Base-by-base conservation (phyloP, 805 yeast genomes). In the Yamadazyma philogaea region DNA sequence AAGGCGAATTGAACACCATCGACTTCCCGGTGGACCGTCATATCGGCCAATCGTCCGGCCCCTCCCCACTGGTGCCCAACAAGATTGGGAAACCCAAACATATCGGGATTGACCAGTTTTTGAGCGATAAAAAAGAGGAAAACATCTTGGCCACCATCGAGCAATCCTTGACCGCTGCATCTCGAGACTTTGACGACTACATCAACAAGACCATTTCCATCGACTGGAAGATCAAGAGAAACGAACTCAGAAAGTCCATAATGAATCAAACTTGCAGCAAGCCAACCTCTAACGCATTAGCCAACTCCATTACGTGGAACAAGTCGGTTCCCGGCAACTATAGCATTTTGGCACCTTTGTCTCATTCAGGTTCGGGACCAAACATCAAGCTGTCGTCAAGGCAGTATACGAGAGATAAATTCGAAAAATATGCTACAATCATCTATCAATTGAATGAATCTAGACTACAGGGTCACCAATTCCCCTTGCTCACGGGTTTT, bases 181-280 rank as follows among this genome's bases (percentile, higher is more conserved):
- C 95, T 3, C 74, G 74, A 43, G 96, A 89, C 56, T 93, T 91
- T 63, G 96, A 90, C 59, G 64, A 62, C 34, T 86, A 81, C 58
- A 81, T 91, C 46, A 81, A 75, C 52, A 78, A 81, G 47, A 86
- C 83, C 53, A 72, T 93, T 19, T 69, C 84, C 3, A 72, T 85
- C 37, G 96, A 90, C 60, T 93, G 98, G 97, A 79, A 79, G 44
- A 78, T 78, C 37, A 79, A 87, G 49, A 82, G 87, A 54, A 79
- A 80, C 47, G 85, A 82, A 52, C 75, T 91, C 36, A 78, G 86
- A 56, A 82, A 79, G 49, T 77, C 82, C 16, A 78, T 88, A 50
- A 70, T 79, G 22, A 44, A 32, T 24, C 44, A 32, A 21, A 35
- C 22, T 14, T 26, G 32, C 19, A 38, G 4, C 34, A 33, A 24